phyloP scores from a whole-genome alignment of 148 eudicot species.

The Vaccinium vitisidaea region DNA sequence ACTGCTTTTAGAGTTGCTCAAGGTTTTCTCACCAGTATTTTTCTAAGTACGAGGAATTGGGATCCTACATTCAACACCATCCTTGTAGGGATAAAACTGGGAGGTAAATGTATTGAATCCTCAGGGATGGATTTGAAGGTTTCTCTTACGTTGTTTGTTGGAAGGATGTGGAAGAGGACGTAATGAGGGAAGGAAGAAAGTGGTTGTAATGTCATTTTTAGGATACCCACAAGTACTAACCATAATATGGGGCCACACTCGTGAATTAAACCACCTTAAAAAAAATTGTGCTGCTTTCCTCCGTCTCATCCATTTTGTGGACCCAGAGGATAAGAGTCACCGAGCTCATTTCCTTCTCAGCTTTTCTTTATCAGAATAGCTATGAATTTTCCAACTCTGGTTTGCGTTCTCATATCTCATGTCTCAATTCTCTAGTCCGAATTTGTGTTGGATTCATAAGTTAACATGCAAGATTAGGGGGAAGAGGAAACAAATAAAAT shows the following conservation, averaged over 20 bases:
- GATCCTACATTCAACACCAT: too few species aligned
- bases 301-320: not conserved
- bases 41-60: too few species aligned
- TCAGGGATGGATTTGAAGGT: too few species aligned
- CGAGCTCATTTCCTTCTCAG: not conserved
- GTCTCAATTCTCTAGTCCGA: not conserved
- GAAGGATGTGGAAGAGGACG: not conserved
- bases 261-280: not conserved
- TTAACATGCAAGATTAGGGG: not conserved
- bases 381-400: not conserved
- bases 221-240: not conserved
- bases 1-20: too few species aligned
- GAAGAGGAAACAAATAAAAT: not conserved
- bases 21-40: too few species aligned
- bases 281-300: not conserved
- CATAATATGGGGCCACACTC: not conserved
- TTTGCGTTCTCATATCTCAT: not conserved
- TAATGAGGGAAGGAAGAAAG: not conserved
- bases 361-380: not conserved
- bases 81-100: too few species aligned
- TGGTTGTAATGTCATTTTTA: not conserved
- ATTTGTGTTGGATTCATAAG: not conserved
- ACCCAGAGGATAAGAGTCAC: not conserved
- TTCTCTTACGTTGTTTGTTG: not conserved
- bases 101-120: too few species aligned